These are phyloP conservation scores for Picochlorum sp. DNA, from an alignment of 139 green algal species.

Conservation along the genomic window DNA sequence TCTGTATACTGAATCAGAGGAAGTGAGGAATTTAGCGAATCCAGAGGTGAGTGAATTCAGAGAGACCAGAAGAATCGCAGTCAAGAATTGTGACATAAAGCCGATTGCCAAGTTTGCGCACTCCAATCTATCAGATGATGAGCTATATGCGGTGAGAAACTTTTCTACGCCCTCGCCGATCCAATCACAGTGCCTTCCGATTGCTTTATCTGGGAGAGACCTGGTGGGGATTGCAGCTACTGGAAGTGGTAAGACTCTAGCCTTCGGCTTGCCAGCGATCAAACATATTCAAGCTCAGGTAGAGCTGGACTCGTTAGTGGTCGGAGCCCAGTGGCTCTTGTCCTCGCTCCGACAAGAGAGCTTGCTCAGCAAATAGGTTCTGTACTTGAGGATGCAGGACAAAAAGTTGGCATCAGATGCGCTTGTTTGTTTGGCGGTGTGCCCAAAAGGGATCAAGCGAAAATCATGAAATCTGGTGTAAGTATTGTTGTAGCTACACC, in stretches of 20 bases:
- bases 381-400: slow-evolving; percentile 58
- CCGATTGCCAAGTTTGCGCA: slow-evolving; percentile 49
- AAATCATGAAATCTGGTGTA: slow-evolving; percentile 19
- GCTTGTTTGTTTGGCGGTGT: slow-evolving; percentile 88
- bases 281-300: slow-evolving; percentile 63
- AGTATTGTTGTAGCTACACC: slow-evolving; percentile 82
- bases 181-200: slow-evolving; percentile 73
- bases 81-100: slow-evolving; percentile 42
- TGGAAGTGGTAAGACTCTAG: slow-evolving; percentile 70
- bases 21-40: slow-evolving; percentile 24
- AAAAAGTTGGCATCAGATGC: slow-evolving; percentile 31
- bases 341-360: slow-evolving; percentile 86
- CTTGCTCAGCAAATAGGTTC: slow-evolving; percentile 77
- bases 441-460: slow-evolving; percentile 60
- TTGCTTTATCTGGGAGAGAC: slow-evolving; percentile 69
- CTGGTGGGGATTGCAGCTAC: slow-evolving; percentile 83
- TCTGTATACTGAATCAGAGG: slow-evolving; percentile 44
- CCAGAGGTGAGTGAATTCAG: slow-evolving; percentile 33
- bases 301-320: slow-evolving; percentile 5
- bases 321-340: slow-evolving; percentile 56
- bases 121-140: slow-evolving; percentile 46
- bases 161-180: slow-evolving; percentile 73
- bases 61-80: slow-evolving; percentile 33
- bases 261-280: slow-evolving; percentile 77
- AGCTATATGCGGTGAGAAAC: slow-evolving; percentile 54